These are phyloP conservation scores for Fusarium sp. DNA, from an alignment of 2,329 filamentous ascomycete species.

Conservation along the genomic window DNA sequence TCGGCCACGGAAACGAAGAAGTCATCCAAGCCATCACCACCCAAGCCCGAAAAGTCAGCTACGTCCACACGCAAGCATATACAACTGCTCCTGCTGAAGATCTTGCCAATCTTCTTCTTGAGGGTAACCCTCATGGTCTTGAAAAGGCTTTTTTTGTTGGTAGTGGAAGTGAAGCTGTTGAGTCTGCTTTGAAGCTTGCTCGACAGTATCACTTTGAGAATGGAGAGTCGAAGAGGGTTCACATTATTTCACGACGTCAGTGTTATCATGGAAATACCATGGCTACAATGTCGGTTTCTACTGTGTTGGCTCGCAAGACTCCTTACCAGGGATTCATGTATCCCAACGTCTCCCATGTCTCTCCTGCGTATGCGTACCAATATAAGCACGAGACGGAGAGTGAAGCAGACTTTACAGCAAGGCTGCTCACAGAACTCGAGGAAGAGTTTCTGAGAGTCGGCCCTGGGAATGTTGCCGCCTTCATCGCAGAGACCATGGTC, in stretches of 20 bases:
- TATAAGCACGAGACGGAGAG: slow-evolving; percentile 8
- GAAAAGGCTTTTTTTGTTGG: slow-evolving; percentile 41
- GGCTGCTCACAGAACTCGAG: slow-evolving; percentile 50
- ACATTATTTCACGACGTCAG: slow-evolving; percentile 52
- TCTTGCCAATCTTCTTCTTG: slow-evolving; percentile 31
- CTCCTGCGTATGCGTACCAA: slow-evolving; percentile 22
- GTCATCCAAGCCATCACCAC: slow-evolving; percentile 63
- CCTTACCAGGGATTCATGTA: slow-evolving; percentile 28
- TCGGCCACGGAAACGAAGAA: slow-evolving; percentile 66
- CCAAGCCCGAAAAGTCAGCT: slow-evolving; percentile 55
- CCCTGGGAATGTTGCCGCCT: slow-evolving; percentile 53
- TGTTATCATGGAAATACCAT: slow-evolving; percentile 59
- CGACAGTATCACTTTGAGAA: slow-evolving; percentile 56
- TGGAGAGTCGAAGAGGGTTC: slow-evolving; percentile 38
- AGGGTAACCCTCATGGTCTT: slow-evolving; percentile 28
- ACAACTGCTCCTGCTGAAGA: slow-evolving; percentile 36
- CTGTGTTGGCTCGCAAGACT: slow-evolving; percentile 16
- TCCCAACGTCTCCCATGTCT: slow-evolving; percentile 36
- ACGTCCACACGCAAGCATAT: slow-evolving; percentile 39
- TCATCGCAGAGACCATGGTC: slow-evolving; percentile 55
- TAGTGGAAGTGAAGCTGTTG: slow-evolving; percentile 50
- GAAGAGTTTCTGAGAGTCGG: slow-evolving; percentile 54
- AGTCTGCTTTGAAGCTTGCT: slow-evolving; percentile 58
- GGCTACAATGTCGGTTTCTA: slow-evolving; percentile 52
- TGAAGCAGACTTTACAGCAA: slow-evolving; percentile 13